Evolutionary conservation across 495 filamentous ascomycete genomes (phyloP).

Genomic region (Pseudotulostoma volvatum): DNA sequence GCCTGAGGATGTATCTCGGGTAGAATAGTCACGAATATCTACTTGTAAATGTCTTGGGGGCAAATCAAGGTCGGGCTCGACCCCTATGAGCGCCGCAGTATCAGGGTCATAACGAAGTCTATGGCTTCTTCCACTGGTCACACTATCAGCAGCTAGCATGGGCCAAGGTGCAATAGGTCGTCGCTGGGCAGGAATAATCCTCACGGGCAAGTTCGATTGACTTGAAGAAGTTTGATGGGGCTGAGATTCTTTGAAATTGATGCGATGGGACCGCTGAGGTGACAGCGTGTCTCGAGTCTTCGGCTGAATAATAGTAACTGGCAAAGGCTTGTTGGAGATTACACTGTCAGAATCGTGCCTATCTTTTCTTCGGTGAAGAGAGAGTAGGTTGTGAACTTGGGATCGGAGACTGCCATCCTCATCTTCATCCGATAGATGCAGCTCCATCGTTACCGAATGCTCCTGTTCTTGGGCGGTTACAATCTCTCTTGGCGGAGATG

Average conservation of each 20-base stretch:
- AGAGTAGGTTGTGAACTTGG: slow-evolving; percentile 18
- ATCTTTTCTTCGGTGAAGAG: slow-evolving; percentile 12
- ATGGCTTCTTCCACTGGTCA: slow-evolving; percentile 13
- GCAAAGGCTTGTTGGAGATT: slow-evolving; percentile 23
- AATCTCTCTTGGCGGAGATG: slow-evolving; percentile 38
- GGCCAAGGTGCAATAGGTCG: slow-evolving; percentile 26
- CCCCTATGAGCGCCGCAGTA: slow-evolving; percentile 25
- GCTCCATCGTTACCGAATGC: too few species aligned
- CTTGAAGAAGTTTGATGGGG: slow-evolving; percentile 1
- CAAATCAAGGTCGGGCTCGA: slow-evolving; percentile 2
- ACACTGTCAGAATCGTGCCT: slow-evolving; percentile 14
- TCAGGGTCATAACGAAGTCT: slow-evolving; percentile 30
- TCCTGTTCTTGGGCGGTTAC: slow-evolving; percentile 31
- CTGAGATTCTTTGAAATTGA: background rate
- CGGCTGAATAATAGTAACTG: slow-evolving; percentile 54
- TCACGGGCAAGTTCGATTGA: slow-evolving; percentile 16
- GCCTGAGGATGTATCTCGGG: background rate
- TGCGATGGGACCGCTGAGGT: slow-evolving; percentile 16
- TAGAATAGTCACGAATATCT: background rate
- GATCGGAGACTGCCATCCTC: background rate
- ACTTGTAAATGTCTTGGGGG: background rate
- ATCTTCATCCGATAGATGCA: background rate
- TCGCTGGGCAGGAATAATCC: slow-evolving; percentile 25
- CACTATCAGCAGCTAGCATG: slow-evolving; percentile 15
- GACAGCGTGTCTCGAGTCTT: slow-evolving; percentile 37